Evolutionary conservation across 495 filamentous ascomycete species (phyloP), one percentile per base, ranked within the genome.

Genomic region (Talaromyces liani): DNA sequence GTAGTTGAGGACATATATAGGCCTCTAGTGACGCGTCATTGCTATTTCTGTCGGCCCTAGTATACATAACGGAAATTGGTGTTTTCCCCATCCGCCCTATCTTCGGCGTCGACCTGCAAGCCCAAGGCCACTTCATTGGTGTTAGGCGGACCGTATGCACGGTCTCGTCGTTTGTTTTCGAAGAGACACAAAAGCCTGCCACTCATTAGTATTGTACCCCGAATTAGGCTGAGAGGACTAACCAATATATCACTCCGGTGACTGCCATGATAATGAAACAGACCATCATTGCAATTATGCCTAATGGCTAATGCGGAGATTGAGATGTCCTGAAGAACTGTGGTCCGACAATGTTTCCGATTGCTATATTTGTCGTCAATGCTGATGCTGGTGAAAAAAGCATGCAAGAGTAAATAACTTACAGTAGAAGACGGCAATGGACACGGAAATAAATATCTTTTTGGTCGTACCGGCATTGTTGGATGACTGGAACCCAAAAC

Each of bases 391-490:
- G 56, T 16, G 16, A 29, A n/a, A n/a, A n/a, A n/a, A n/a, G n/a
- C n/a, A n/a, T n/a, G n/a, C n/a, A n/a, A n/a, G n/a, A n/a, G n/a
- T n/a, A n/a, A n/a, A n/a, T n/a, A n/a, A n/a, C 33, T 22, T 20
- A 58, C 56, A 29, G 25, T 58, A 58, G 16, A 36, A 58, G n/a
- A 58, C n/a, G 16, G 56, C 56, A 22, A 58, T 12, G 33, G 56
- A 58, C 5, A 36, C 33, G 0, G 56, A 58, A 18, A 24, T 31
- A 39, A 82, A 75, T 5, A 81, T 77, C 56, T 86, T 85, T 69
- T 87, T 87, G 1, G 83, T 84, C 53, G 86, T 82, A 0, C 84
- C 80, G 0, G 76, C 82, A 58, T 74, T 80, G 59, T 84, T 84
- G 8, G 73, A 75, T 0, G 82, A 87, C 4, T 77, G 70, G 10